Conservation (phyloP, 306 rosid genomes). For the Quercus glauca region DNA sequence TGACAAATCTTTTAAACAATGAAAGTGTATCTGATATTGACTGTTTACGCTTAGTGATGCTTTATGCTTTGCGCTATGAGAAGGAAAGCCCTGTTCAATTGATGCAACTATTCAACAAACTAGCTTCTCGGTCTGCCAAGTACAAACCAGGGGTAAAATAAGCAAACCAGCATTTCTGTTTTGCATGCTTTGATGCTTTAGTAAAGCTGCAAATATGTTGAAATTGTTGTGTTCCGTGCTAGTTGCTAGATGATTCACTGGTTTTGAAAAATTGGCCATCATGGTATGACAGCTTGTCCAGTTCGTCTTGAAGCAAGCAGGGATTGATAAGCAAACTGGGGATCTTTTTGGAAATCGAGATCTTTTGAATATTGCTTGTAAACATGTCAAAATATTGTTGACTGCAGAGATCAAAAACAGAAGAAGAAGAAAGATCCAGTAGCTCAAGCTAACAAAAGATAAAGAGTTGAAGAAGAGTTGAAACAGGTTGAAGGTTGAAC, state of each 20-base stretch:
- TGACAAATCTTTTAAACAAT: slow-evolving; percentile 66
- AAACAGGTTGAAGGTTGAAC: too few relatives aligned
- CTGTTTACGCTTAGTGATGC: slow-evolving; percentile 1
- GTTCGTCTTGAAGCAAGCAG: too few relatives aligned
- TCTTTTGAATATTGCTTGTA: too few relatives aligned
- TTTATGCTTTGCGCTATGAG: slow-evolving; percentile 88
- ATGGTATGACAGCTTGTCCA: slow-evolving; percentile 7
- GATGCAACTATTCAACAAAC: slow-evolving; percentile 76
- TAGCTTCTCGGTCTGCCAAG: slow-evolving; percentile 72
- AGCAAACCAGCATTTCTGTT: slow-evolving; percentile 6
- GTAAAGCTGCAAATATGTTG: slow-evolving; percentile 1
- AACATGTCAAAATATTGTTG: too few relatives aligned
- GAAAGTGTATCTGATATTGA: slow-evolving; percentile 37
- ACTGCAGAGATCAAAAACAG: too few relatives aligned
- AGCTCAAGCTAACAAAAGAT: too few relatives aligned
- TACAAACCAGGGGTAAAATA: slow-evolving; percentile 71
- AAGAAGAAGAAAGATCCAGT: too few relatives aligned
- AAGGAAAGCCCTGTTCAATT: slow-evolving; percentile 91
- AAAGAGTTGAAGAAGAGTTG: too few relatives aligned
- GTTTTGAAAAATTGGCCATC: slow-evolving; percentile 34
- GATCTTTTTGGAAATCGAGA: too few relatives aligned
- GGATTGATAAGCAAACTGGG: too few relatives aligned
- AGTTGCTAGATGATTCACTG: slow-evolving; percentile 20
- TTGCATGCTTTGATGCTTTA: not conserved
- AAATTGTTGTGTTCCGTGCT: slow-evolving; percentile 9